Evolutionary conservation across 306 rosid species (phyloP).

Genomic region (Sophora flavescens): DNA sequence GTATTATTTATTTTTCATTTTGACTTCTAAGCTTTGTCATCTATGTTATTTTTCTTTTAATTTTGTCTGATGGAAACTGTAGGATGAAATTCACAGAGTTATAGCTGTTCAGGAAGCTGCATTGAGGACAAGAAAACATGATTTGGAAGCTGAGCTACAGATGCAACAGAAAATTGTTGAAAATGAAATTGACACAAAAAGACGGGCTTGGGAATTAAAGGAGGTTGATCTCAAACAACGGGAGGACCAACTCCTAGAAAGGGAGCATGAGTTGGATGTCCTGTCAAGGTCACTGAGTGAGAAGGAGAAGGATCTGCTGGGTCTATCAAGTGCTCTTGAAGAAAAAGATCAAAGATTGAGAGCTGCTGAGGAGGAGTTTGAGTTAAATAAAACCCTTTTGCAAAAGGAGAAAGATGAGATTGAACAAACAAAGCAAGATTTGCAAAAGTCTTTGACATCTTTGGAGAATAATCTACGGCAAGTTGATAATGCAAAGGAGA

Average conservation of each 20-base stretch:
- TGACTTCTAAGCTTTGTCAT: conserved; percentile 1
- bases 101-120: conserved; percentile 70
- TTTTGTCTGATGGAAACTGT: conserved; percentile 48
- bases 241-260: conserved; percentile 73
- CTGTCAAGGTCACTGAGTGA: conserved; percentile 65
- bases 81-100: conserved; percentile 76
- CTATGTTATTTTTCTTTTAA: conserved; percentile 13
- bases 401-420: conserved; percentile 76
- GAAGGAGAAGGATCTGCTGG: conserved; percentile 81
- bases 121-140: conserved; percentile 62
- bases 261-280: conserved; percentile 79
- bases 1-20: conserved; percentile 36
- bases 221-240: conserved; percentile 91
- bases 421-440: conserved; percentile 67
- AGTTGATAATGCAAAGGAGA: conserved; percentile 71
- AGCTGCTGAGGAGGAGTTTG: conserved; percentile 69
- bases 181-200: conserved; percentile 81
- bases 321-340: conserved; percentile 60
- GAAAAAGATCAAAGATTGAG: conserved; percentile 68
- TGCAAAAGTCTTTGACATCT: conserved; percentile 64
- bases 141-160: conserved; percentile 81
- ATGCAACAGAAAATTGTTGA: conserved; percentile 68
- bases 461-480: conserved; percentile 66
- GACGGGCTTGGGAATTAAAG: conserved; percentile 96
- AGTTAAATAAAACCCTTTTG: conserved; percentile 62